Conservation (phyloP, 2,329 filamentous ascomycete species). For the Pseudocercospora eumusae region DNA sequence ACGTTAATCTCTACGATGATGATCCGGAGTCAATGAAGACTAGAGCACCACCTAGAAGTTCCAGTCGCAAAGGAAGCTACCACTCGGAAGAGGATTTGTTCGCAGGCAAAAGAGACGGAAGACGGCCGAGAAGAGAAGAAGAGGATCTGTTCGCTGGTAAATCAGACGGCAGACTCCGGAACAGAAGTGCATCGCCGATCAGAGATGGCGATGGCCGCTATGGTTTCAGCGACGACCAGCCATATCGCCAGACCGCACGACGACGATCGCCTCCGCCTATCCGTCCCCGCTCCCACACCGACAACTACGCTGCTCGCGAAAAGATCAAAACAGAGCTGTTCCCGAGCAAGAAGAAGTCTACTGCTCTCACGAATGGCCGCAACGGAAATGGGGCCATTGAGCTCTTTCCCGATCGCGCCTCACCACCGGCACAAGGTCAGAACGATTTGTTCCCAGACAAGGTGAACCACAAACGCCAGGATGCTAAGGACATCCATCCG, state of each 20-base stretch:
- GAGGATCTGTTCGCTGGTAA: slow-evolving; percentile 40
- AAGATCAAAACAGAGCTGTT: slow-evolving; percentile 46
- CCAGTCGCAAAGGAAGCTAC: slow-evolving; percentile 33
- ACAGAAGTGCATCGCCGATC: slow-evolving; percentile 61
- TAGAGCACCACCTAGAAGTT: slow-evolving; percentile 8
- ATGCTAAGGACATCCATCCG: slow-evolving; percentile 43
- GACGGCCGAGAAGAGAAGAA: slow-evolving; percentile 23
- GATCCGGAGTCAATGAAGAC: slow-evolving; percentile 41
- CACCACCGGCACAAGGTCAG: slow-evolving; percentile 18
- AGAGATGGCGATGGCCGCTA: slow-evolving; percentile 52
- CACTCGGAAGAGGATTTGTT: slow-evolving; percentile 23
- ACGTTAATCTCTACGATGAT: slow-evolving; percentile 83
- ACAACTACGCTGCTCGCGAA: slow-evolving; percentile 32
- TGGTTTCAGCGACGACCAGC: slow-evolving; percentile 53
- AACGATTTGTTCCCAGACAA: slow-evolving; percentile 44
- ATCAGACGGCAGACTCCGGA: slow-evolving; percentile 51
- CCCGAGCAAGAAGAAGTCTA: slow-evolving; percentile 31
- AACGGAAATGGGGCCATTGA: slow-evolving; percentile 24
- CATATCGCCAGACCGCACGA: slow-evolving; percentile 47
- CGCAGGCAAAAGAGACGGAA: slow-evolving; percentile 16
- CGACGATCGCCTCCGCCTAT: slow-evolving; percentile 47
- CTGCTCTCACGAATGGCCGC: slow-evolving; percentile 20
- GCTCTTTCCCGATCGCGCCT: slow-evolving; percentile 34
- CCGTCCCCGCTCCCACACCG: slow-evolving; percentile 23
- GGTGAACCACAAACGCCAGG: slow-evolving; percentile 48